Conservation (phyloP, 352 stramenopile genomes). For the Phytophthora podocarpi region DNA sequence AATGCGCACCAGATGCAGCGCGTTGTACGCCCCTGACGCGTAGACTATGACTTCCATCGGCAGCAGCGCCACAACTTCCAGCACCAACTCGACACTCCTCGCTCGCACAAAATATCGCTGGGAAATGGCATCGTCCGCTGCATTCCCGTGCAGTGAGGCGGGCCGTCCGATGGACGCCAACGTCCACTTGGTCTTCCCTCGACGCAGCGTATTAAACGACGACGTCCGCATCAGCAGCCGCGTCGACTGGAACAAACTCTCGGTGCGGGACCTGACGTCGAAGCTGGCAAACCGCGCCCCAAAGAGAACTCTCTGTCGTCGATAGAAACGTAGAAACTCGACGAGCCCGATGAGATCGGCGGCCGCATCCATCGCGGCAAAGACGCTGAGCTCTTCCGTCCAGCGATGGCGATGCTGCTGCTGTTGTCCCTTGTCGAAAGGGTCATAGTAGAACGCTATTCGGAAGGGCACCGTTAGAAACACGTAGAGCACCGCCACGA, state of each 20-base stretch:
- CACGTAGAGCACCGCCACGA: slow-evolving; percentile 23
- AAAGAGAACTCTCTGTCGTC: neutral
- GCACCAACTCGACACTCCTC: slow-evolving; percentile 44
- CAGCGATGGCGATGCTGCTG: neutral
- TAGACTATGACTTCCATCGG: slow-evolving; percentile 61
- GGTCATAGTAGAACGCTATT: slow-evolving; percentile 31
- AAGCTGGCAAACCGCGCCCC: slow-evolving; percentile 15
- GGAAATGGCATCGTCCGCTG: slow-evolving; percentile 1
- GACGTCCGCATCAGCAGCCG: neutral
- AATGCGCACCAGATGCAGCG: slow-evolving; percentile 61
- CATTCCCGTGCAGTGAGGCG: neutral
- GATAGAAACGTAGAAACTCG: slow-evolving; percentile 26
- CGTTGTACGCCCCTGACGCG: slow-evolving; percentile 44
- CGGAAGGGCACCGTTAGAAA: slow-evolving; percentile 29
- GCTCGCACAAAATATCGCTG: neutral
- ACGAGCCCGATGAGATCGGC: slow-evolving; percentile 17
- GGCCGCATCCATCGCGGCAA: slow-evolving; percentile 7
- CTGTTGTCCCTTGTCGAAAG: neutral
- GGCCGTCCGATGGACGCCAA: slow-evolving; percentile 10
- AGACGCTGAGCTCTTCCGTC: slow-evolving; percentile 22
- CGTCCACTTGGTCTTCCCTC: slow-evolving; percentile 27
- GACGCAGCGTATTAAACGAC: slow-evolving; percentile 7
- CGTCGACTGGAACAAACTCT: neutral
- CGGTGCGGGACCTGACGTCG: neutral
- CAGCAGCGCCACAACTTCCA: slow-evolving; percentile 58